Percentiles rank a stretch among this genome's conserved stretches.
These are phyloP conservation scores for Yueomyces sp. DNA, from an alignment of 805 yeast genomes.

Conservation along the genomic window DNA sequence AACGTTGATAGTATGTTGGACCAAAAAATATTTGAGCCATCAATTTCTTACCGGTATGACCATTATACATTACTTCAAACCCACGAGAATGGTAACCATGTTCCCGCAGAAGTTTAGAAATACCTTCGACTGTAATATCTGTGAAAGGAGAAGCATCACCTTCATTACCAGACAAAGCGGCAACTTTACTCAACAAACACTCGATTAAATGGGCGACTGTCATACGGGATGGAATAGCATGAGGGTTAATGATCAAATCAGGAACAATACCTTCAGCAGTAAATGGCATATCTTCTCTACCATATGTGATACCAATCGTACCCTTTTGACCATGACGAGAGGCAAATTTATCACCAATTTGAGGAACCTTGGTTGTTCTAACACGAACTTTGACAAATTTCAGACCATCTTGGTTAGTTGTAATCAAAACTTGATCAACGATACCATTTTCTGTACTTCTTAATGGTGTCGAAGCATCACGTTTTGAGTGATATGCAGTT, in stretches of 20 bases:
- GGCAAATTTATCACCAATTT: conserved; percentile 98
- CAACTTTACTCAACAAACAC: conserved; percentile 90
- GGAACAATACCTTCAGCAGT: conserved; percentile 93
- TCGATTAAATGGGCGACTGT: conserved; percentile 99
- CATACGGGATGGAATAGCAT: conserved; percentile 99
- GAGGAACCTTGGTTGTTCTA: conserved; percentile 98
- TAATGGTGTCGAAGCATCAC: conserved; percentile 96
- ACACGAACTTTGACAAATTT: conserved; percentile 95
- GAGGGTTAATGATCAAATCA: conserved; percentile 94
- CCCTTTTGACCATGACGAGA: conserved; percentile 99
- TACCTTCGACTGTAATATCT: conserved; percentile 95
- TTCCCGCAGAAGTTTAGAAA: conserved; percentile 80
- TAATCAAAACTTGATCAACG: conserved; percentile 91
- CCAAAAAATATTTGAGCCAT: conserved; percentile 99
- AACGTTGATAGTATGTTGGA: conserved; percentile 97
- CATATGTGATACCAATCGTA: conserved; percentile 97
- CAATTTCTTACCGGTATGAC: conserved; percentile 95
- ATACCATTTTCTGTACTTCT: conserved; percentile 96
- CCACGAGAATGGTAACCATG: conserved; percentile 98
- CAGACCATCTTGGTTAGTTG: conserved; percentile 97
- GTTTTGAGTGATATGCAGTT: conserved; percentile 93
- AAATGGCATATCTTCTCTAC: conserved; percentile 99
- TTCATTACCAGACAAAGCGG: conserved; percentile 87
- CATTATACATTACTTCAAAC: conserved; percentile 96
- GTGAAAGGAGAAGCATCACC: conserved; percentile 99